These are phyloP conservation scores for Phytopythium mirpurense DNA, from an alignment of 352 stramenopile genomes.

Conservation along the genomic window DNA sequence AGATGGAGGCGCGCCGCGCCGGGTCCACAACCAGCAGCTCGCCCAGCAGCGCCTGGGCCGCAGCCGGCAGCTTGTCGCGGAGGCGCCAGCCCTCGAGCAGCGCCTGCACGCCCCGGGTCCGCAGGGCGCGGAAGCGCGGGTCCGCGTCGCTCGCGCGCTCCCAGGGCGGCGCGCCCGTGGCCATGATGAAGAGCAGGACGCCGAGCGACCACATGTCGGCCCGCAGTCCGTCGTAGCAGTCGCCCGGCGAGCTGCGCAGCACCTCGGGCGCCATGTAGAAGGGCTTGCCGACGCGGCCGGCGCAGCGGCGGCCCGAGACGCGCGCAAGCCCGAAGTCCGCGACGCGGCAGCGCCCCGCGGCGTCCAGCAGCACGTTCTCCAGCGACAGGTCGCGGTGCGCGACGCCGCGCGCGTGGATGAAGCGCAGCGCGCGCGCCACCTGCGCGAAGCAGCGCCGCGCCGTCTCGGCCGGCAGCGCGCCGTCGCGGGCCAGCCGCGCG, in stretches of 20 bases:
- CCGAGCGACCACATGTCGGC: conserved; percentile 66
- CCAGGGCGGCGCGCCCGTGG: conserved; percentile 48
- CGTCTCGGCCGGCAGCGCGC: conserved; percentile 18
- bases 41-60: conserved; percentile 30
- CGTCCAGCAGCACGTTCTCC: conserved; percentile 62
- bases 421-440: conserved; percentile 37
- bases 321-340: conserved; percentile 55
- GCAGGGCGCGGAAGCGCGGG: conserved; percentile 47
- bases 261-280: conserved; percentile 75
- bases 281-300: conserved; percentile 42
- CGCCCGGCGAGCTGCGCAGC: conserved; percentile 10
- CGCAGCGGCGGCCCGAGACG: conserved; percentile 25
- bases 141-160: conserved; percentile 34
- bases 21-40: conserved; percentile 34
- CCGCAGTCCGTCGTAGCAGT: conserved; percentile 39
- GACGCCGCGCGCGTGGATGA: conserved; percentile 45
- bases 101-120: conserved; percentile 25
- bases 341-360: conserved; percentile 30
- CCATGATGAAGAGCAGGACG: conserved; percentile 57
- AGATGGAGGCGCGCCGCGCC: conserved; percentile 23
- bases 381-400: conserved; percentile 63
- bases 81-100: conserved; percentile 38
- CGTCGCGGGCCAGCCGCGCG: conserved; percentile 17
- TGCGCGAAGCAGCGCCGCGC: conserved; percentile 38
- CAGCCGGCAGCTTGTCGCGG: conserved; percentile 19